A percentile compares a stretch with the other conserved stretches of the same genome.
Conservation (phyloP, 2,329 filamentous ascomycete genomes). For the Fusarium sp. region DNA sequence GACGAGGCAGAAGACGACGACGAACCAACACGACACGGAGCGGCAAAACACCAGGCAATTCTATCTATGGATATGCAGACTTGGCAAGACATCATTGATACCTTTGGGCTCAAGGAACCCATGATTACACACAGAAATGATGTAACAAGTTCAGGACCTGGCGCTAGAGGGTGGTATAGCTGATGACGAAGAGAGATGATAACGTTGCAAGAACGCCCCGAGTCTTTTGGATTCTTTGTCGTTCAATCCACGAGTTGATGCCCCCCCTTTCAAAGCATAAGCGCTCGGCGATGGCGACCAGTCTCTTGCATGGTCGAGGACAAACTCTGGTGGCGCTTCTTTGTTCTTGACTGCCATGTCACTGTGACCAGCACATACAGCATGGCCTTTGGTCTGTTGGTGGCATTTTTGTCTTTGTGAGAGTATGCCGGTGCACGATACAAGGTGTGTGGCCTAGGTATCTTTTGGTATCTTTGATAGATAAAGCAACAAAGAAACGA, state of each 20-base stretch:
- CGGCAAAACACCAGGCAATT: conserved; percentile 84
- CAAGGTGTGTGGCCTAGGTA: conserved; percentile 3
- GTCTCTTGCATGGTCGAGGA: conserved; percentile 7
- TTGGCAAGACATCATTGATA: conserved; percentile 82
- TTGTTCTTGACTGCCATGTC: conserved; percentile 18
- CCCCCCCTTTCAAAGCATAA: neutral
- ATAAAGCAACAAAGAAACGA: conserved; percentile 13
- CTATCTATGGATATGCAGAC: conserved; percentile 86
- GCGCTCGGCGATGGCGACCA: conserved; percentile 2
- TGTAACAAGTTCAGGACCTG: conserved; percentile 61
- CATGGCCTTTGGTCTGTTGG: neutral
- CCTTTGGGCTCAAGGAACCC: conserved; percentile 79
- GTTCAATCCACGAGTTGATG: neutral
- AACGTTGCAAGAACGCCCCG: neutral
- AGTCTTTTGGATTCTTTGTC: conserved; percentile 17
- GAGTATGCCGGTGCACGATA: neutral
- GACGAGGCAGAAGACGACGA: conserved; percentile 61
- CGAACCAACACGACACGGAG: conserved; percentile 60
- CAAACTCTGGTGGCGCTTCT: conserved; percentile 11
- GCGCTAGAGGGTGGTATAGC: conserved; percentile 73
- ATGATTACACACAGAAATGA: conserved; percentile 87
- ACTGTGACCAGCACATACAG: neutral
- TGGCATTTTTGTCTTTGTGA: conserved; percentile 12
- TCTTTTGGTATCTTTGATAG: conserved; percentile 15
- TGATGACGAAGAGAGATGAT: conserved; percentile 46